Conservation (phyloP, 2,329 filamentous ascomycete genomes). For the Xylariales sp. region DNA sequence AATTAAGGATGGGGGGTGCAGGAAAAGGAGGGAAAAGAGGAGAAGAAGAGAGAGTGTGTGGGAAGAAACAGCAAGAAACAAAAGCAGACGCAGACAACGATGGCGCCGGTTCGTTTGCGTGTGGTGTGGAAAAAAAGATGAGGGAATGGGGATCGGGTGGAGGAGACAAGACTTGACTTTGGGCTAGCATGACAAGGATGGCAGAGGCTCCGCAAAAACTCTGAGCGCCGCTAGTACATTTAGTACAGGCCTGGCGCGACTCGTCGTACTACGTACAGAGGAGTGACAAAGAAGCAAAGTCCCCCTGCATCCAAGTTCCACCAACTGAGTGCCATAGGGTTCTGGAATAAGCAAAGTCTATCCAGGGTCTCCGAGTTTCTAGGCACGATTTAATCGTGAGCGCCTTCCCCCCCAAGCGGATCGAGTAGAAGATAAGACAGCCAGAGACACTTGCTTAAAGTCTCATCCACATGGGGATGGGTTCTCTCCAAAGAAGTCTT, state of each 20-base stretch:
- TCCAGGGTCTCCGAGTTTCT: no score
- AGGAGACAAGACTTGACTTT: slow-evolving; percentile 12
- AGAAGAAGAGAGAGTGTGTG: slow-evolving; percentile 24
- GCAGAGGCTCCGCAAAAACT: slow-evolving; percentile 13
- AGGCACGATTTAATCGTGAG: no score
- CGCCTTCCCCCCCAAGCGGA: no score
- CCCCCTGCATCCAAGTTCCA: background rate
- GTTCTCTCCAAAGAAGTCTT: no score
- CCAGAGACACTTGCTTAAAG: no score
- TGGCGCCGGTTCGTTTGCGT: slow-evolving; percentile 28
- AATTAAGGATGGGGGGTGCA: slow-evolving; percentile 23
- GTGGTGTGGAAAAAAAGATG: slow-evolving; percentile 23
- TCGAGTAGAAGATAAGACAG: no score
- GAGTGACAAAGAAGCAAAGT: background rate
- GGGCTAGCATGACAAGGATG: background rate
- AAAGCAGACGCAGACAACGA: slow-evolving; percentile 24
- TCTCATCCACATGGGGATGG: no score
- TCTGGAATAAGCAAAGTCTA: no score
- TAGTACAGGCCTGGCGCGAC: slow-evolving; percentile 2
- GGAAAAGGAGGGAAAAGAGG: slow-evolving; percentile 38
- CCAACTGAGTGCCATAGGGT: no score
- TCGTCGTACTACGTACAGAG: no score
- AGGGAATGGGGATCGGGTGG: slow-evolving; percentile 18
- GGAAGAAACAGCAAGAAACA: slow-evolving; percentile 24
- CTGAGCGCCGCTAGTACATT: slow-evolving; percentile 8